Conservation (phyloP, 139 green algal species). For the Gonium pectorale region DNA sequence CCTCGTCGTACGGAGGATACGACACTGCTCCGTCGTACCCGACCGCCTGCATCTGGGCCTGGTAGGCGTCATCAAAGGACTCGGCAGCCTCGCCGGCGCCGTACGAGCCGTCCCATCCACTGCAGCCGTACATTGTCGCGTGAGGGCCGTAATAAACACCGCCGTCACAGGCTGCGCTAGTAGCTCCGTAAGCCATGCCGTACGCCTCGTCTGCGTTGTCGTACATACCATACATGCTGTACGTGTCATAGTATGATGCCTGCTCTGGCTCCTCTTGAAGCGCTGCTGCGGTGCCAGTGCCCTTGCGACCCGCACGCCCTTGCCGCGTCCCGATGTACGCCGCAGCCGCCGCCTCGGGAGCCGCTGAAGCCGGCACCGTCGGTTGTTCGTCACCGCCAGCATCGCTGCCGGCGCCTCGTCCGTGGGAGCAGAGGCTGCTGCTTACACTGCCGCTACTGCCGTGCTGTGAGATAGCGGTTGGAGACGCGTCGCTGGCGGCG, state of each 20-base stretch:
- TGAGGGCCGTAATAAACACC: neutral
- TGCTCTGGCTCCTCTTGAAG: too few relatives aligned
- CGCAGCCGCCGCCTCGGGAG: neutral
- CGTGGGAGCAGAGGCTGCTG: neutral
- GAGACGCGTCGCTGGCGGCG: neutral
- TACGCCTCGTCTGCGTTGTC: neutral
- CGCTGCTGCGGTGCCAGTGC: too few relatives aligned
- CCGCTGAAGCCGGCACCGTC: neutral
- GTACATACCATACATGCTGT: neutral
- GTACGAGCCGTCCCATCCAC: neutral
- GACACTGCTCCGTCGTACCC: too few relatives aligned
- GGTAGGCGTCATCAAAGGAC: too few relatives aligned
- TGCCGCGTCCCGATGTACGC: too few relatives aligned
- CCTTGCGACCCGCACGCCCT: too few relatives aligned
- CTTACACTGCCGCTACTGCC: conserved; percentile 3
- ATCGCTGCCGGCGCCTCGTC: neutral
- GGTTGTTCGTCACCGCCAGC: neutral
- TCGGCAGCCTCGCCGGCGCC: too few relatives aligned
- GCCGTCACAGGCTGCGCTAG: neutral
- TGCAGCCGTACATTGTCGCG: neutral
- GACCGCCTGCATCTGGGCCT: too few relatives aligned
- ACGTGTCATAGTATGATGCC: neutral
- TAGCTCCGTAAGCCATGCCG: conserved; percentile 12
- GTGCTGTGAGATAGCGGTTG: neutral
- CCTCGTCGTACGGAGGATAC: neutral